Evolutionary conservation across 1,139 yeast species (phyloP).

Genomic region (Blastobotrys apis): DNA sequence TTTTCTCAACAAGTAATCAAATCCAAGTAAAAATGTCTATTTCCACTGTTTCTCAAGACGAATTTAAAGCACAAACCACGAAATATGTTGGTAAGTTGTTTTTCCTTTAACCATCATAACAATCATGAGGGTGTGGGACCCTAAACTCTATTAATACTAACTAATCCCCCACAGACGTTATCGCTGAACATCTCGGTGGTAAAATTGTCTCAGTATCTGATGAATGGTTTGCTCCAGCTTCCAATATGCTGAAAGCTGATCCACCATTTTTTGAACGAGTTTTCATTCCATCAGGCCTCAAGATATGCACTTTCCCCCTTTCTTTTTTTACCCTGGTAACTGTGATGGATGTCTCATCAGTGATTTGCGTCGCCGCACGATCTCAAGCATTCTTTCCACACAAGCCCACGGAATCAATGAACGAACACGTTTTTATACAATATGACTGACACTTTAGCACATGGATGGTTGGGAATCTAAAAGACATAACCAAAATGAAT

Average conservation of each 20-base stretch:
- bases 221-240: slow-evolving; percentile 94
- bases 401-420: too few relatives aligned
- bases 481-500: slow-evolving; percentile 77
- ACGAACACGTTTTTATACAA: too few relatives aligned
- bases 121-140: background rate
- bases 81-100: background rate
- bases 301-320: background rate
- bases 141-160: slow-evolving; percentile 35
- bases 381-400: too few relatives aligned
- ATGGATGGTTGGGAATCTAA: slow-evolving; percentile 69
- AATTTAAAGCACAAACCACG: background rate
- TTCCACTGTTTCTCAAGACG: background rate
- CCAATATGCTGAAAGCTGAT: slow-evolving; percentile 72
- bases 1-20: too few relatives aligned
- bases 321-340: too few relatives aligned
- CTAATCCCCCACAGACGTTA: slow-evolving; percentile 38
- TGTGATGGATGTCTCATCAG: too few relatives aligned
- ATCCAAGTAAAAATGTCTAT: slow-evolving; percentile 1
- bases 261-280: slow-evolving; percentile 75
- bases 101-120: background rate
- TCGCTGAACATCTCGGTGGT: slow-evolving; percentile 81
- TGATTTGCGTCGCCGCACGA: too few relatives aligned
- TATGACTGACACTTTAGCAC: slow-evolving; percentile 29
- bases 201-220: slow-evolving; percentile 66
- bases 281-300: slow-evolving; percentile 66